Conservation (phyloP, 1,284 basidiomycete species). For the Pseudozyma tsukubaensis region DNA sequence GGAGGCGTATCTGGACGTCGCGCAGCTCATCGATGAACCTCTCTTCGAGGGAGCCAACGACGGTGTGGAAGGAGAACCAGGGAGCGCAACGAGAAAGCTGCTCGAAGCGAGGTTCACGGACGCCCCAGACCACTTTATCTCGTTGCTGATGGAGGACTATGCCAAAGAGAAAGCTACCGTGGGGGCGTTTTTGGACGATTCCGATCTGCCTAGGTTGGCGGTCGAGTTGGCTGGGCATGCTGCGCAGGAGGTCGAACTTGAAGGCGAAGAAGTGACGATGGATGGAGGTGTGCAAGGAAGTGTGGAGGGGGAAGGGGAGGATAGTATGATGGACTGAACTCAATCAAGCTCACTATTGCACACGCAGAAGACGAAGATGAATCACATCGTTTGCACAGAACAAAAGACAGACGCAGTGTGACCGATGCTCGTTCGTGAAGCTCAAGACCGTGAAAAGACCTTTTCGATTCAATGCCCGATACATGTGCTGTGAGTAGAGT, state of each 20-base stretch:
- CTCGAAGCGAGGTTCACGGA: constrained; percentile 11
- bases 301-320: constrained; percentile 3
- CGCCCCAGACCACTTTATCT: constrained; percentile 17
- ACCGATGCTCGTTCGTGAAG: too few relatives aligned
- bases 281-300: background rate
- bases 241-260: constrained; percentile 1
- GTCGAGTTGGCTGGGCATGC: constrained; percentile 30
- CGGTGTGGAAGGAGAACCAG: background rate
- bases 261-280: background rate
- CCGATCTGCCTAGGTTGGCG: constrained; percentile 35
- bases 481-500: too few relatives aligned
- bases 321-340: constrained; percentile 18
- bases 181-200: constrained; percentile 23
- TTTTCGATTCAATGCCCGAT: too few relatives aligned
- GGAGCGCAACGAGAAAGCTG: constrained; percentile 4
- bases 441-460: too few relatives aligned
- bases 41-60: background rate
- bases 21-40: constrained; percentile 9
- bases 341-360: background rate
- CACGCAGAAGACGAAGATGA: background rate
- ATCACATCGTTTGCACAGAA: too few relatives aligned
- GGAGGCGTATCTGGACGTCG: constrained; percentile 5
- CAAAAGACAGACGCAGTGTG: too few relatives aligned
- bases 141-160: constrained; percentile 14
- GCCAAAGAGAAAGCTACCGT: constrained; percentile 27